Conservation (phyloP, 257 asterid genomes). For the Jasminum sambac region DNA sequence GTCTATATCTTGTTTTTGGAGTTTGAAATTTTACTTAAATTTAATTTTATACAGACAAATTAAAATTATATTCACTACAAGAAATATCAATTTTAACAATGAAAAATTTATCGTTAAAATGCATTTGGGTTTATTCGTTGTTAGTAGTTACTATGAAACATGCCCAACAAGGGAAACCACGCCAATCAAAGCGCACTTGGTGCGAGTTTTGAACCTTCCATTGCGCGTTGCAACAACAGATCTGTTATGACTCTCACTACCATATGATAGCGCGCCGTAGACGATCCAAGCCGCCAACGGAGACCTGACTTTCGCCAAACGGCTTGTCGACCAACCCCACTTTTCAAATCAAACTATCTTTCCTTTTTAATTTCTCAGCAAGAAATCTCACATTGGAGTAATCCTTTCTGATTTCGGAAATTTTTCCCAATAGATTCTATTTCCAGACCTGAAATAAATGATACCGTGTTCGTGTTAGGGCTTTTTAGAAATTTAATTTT, state of each 20-base stretch:
- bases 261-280: background rate
- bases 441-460: slow-evolving; percentile 11
- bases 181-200: no score
- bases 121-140: no score
- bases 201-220: no score
- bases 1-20: no score
- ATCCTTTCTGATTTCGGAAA: background rate
- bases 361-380: slow-evolving; percentile 8
- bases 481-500: slow-evolving; percentile 8
- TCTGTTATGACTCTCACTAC: background rate
- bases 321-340: slow-evolving; percentile 3
- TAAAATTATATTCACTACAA: no score
- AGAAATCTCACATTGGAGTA: slow-evolving; percentile 8
- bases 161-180: no score
- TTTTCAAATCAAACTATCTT: background rate
- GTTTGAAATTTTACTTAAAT: no score
- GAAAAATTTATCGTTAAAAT: no score
- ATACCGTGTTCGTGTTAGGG: slow-evolving; percentile 23
- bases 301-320: slow-evolving; percentile 14
- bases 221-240: background rate
- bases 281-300: background rate
- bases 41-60: no score
- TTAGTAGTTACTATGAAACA: no score
- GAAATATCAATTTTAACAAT: no score
- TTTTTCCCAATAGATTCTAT: background rate